Percentiles rank a stretch among this genome's conserved stretches.
These are phyloP conservation scores for Astragalus glycyphyllos DNA, from an alignment of 306 rosid species.

Conservation along the genomic window DNA sequence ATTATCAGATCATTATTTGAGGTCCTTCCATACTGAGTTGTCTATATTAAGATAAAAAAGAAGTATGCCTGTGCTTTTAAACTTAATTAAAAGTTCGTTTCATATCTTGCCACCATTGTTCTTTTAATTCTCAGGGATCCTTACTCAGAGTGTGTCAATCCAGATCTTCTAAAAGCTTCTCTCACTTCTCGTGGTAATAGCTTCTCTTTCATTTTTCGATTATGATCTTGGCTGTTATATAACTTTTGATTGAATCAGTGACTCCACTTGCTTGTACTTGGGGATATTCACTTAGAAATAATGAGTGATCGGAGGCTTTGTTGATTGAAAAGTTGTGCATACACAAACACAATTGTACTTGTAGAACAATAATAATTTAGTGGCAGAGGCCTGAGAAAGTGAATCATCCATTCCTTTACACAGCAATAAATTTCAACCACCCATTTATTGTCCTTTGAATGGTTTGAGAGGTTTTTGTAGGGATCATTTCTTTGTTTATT, in stretches of 20 bases:
- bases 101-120: slow-evolving; percentile 26
- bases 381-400: slow-evolving; percentile 3
- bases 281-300: background rate
- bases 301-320: background rate
- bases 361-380: slow-evolving; percentile 15
- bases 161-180: slow-evolving; percentile 74
- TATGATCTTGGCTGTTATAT: slow-evolving; percentile 14
- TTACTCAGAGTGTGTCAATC: slow-evolving; percentile 68
- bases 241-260: slow-evolving; percentile 25
- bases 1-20: background rate
- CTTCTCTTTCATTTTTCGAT: slow-evolving; percentile 40
- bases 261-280: slow-evolving; percentile 19
- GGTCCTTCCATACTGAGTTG: slow-evolving; percentile 17
- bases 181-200: slow-evolving; percentile 75
- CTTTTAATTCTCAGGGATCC: slow-evolving; percentile 76
- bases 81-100: background rate
- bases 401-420: background rate
- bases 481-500: slow-evolving; percentile 24
- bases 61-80: background rate
- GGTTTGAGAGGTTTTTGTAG: slow-evolving; percentile 16
- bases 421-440: background rate
- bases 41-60: slow-evolving; percentile 6
- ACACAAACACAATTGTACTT: background rate
- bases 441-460: background rate
- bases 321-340: background rate